phyloP scores from a whole-genome alignment of 202 grass and related monocot genomes.

The Setaria viridis region DNA sequence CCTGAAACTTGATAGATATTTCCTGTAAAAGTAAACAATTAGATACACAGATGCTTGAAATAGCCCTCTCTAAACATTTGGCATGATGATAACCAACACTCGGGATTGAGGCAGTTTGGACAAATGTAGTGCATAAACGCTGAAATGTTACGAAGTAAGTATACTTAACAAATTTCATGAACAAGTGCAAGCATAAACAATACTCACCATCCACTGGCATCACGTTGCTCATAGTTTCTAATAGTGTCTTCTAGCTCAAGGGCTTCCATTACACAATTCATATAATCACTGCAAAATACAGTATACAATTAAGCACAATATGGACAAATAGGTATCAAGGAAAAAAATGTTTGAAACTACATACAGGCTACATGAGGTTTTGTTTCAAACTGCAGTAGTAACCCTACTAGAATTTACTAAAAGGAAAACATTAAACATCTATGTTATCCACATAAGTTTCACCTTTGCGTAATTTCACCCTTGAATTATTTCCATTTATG shows the following conservation, averaged over 20 bases:
- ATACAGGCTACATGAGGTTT: background rate
- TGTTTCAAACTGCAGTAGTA: background rate
- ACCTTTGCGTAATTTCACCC: background rate
- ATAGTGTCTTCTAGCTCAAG: constrained; percentile 91
- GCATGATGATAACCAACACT: constrained; percentile 16
- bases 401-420: background rate
- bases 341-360: background rate
- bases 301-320: constrained; percentile 29
- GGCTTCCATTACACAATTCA: constrained; percentile 79
- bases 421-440: constrained; percentile 15
- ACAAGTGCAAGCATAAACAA: constrained; percentile 35
- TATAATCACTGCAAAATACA: constrained; percentile 76
- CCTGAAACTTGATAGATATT: constrained; percentile 82
- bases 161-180: background rate
- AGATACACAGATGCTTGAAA: constrained; percentile 14
- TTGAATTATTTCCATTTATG: background rate
- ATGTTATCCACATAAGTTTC: background rate
- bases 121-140: constrained; percentile 17
- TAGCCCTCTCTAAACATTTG: background rate
- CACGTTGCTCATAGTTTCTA: constrained; percentile 78
- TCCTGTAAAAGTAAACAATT: constrained; percentile 54
- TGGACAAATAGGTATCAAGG: background rate
- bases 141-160: constrained; percentile 22
- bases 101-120: background rate
- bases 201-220: constrained; percentile 80